Base-by-base conservation (phyloP, 164 flowering plant species). In the Tetrastigma voinierianum region DNA sequence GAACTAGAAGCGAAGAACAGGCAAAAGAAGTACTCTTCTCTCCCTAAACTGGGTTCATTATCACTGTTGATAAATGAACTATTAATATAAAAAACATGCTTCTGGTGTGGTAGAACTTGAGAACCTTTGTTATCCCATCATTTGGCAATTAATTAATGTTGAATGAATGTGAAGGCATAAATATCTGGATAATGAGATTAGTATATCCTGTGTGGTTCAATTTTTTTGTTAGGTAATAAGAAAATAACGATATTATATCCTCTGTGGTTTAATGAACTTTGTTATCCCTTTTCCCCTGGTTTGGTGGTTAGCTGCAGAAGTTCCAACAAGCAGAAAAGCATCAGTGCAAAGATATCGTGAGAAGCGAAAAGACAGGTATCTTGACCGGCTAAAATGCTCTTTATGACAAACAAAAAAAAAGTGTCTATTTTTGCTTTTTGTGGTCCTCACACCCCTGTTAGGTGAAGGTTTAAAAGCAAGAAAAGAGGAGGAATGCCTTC, bases 301-400 rank as follows among this genome's bases (percentile, higher is more conserved):
- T 46, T 44, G 24, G 11, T 59, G 23, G 40, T 67, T 52, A 25
- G 43, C 15, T 76, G 73, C 63, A 74, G n/a, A n/a, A n/a, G 83
- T 86, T 18, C 81, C 74, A 21, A 65, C n/a, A n/a, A n/a, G n/a
- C n/a, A 81, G 90, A 80, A 78, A 89, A 77, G 87, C 83, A 54
- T 87, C 83, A 2, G 69, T 87, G 32, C 89, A 83, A 46, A 77
- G 87, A 75, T 89, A 84, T 72, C 87, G 78, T 45, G n/a, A 87
- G 77, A 87, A 89, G 82, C 75, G 82, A 61, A 89, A 87, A 75
- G 95, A 87, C 80, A 84, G 95, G 91, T 89, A 83, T 55, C 57
- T 32, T 53, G 40, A 48, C 32, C 19, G 18, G n/a, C 54, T 25
- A 20, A 60, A 52, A 43, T 65, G 49, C 67, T 19, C 19, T 60